Evolutionary conservation across 2,329 filamentous ascomycete genomes (phyloP).

Genomic region (Elsinoe perseae): DNA sequence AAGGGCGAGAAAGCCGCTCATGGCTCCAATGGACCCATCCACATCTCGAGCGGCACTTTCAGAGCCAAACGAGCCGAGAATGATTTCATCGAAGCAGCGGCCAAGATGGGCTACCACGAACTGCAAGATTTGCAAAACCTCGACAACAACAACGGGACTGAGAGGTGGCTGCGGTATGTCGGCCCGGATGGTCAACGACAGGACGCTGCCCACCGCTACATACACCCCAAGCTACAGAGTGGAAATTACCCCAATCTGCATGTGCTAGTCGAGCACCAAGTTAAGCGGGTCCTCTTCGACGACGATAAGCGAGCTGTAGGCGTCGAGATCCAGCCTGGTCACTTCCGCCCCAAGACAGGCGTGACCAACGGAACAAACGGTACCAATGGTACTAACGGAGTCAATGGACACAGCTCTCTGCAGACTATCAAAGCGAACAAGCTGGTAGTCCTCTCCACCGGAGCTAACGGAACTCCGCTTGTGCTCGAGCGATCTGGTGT

Average conservation of each 20-base stretch:
- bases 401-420: conserved; percentile 21
- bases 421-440: conserved; percentile 45
- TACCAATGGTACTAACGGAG: not conserved
- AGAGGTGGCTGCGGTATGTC: conserved; percentile 45
- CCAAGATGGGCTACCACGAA: conserved; percentile 44
- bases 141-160: conserved; percentile 35
- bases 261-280: conserved; percentile 50
- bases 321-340: conserved; percentile 47
- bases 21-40: conserved; percentile 21
- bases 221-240: conserved; percentile 46
- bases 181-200: conserved; percentile 47
- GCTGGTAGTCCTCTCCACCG: conserved; percentile 46
- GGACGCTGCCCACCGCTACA: conserved; percentile 49
- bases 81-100: conserved; percentile 45
- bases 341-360: conserved; percentile 33
- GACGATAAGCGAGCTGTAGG: conserved; percentile 46
- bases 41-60: conserved; percentile 19
- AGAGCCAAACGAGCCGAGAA: conserved; percentile 32
- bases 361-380: conserved; percentile 30
- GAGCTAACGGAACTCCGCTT: conserved; percentile 46
- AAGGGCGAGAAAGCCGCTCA: conserved; percentile 18
- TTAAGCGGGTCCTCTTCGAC: conserved; percentile 37
- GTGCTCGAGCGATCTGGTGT: conserved; percentile 58
- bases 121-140: conserved; percentile 49
- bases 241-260: conserved; percentile 51